A percentile compares a stretch with the other conserved stretches of the same genome.
Evolutionary conservation across 805 yeast genomes (phyloP).

Genomic region (Yamadazyma sp.): DNA sequence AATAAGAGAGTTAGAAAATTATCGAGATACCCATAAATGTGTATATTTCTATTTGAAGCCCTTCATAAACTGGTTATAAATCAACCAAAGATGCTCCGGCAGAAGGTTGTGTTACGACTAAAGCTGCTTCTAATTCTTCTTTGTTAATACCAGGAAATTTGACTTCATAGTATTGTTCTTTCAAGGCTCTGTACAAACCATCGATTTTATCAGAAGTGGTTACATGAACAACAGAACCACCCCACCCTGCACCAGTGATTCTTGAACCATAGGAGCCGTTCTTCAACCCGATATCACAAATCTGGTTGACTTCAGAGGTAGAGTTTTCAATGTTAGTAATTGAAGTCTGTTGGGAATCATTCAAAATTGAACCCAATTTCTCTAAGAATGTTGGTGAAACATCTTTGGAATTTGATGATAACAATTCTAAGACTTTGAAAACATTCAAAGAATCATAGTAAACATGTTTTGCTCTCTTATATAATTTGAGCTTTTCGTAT

Average conservation of each 20-base stretch:
- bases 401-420: conserved; percentile 21
- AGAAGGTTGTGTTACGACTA: conserved; percentile 55
- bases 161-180: conserved; percentile 47
- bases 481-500: conserved; percentile 52
- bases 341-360: conserved; percentile 52
- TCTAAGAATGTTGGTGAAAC: conserved; percentile 32
- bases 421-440: conserved; percentile 42
- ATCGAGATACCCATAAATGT: too few species aligned
- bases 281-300: conserved; percentile 51
- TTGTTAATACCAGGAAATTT: conserved; percentile 48
- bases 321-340: conserved; percentile 49
- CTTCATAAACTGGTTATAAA: too few species aligned
- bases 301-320: conserved; percentile 48
- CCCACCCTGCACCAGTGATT: conserved; percentile 80
- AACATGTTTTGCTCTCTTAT: conserved; percentile 61
- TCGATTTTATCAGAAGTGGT: conserved; percentile 43
- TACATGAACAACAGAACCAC: conserved; percentile 70
- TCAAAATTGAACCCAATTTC: conserved; percentile 54
- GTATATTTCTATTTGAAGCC: too few species aligned
- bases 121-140: conserved; percentile 46
- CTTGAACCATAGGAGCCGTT: conserved; percentile 66
- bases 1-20: too few species aligned
- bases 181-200: conserved; percentile 40
- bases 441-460: conserved; percentile 61
- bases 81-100: conserved; percentile 43